These are phyloP conservation scores for Apiospora pterosperma DNA, from an alignment of 2,329 filamentous ascomycete genomes.

Conservation along the genomic window DNA sequence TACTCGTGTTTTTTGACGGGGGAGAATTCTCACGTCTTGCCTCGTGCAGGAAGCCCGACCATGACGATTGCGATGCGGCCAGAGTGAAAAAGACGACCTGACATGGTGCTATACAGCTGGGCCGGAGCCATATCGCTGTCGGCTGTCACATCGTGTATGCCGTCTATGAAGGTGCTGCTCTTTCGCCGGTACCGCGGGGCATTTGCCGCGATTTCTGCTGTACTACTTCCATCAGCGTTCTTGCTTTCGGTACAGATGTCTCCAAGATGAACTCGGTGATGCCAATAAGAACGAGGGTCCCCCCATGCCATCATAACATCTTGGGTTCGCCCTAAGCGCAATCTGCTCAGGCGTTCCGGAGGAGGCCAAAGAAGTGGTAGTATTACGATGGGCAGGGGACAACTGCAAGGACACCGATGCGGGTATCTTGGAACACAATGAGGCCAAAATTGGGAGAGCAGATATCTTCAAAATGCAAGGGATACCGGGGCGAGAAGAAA, in stretches of 20 bases:
- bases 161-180: conserved; percentile 95
- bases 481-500: not conserved
- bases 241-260: conserved; percentile 14
- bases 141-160: conserved; percentile 88
- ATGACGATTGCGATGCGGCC: conserved; percentile 97
- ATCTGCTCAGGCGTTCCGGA: not conserved
- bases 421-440: not conserved
- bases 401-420: not conserved
- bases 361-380: not conserved
- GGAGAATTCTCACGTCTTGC: conserved; percentile 73
- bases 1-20: not conserved
- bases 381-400: not conserved
- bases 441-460: not conserved
- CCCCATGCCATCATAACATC: not conserved
- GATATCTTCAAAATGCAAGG: not conserved
- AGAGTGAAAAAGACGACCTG: conserved; percentile 92
- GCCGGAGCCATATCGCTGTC: conserved; percentile 83
- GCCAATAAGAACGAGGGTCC: not conserved
- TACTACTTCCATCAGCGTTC: conserved; percentile 50
- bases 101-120: conserved; percentile 97
- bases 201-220: conserved; percentile 87
- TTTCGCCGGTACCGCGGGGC: conserved; percentile 86
- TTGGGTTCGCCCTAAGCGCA: not conserved
- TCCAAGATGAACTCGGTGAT: conserved; percentile 15
- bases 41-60: conserved; percentile 88